Evolutionary conservation across 306 rosid species (phyloP), one percentile per base, ranked within the genome.

Genomic region (Pyrus bretschneideri): DNA sequence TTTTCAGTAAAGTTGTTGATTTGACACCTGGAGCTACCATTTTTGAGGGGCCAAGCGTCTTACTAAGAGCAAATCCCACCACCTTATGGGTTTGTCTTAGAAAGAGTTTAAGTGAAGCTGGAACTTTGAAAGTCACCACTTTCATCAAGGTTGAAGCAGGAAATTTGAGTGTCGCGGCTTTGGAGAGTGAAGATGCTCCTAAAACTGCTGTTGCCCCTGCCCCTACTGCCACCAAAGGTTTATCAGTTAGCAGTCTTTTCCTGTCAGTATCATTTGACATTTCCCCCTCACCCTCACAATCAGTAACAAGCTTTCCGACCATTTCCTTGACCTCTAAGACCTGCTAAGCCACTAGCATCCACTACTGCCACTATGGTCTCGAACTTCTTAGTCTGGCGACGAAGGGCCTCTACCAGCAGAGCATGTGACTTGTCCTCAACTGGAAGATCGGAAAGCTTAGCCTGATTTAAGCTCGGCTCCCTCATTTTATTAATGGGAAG

Each of bases 141-240:
- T 74, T 74, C 70, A 62, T 19, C 64, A 74, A 15, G n/a, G 78
- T 45, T 4, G 78, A 74, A 45, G 61, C 70, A 29, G 78, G 70
- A 62, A 63, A 21, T 62, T 62, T 29, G 40, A 62, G 67, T 27
- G 67, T 62, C 5, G 30, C 85, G 29, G 68, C 89, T 76, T 93
- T 93, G 51, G 94, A 90, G 74, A 93, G 82, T 25, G 91, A 93
- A 27, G 97, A 86, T 79, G 83, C 96, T 67, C 97, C 96, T 55
- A 93, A 75, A 76, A 89, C 87, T 58, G 89, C 93, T 5, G 96
- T 90, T 42, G 93, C 96, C 55, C 96, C 97, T 3, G 97, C 96
- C 74, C 96, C 93, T 12, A 90, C 89, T 72, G 93, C 97, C 78
- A 93, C 87, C 80, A 89, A 59, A 61, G 96, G 91, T 58, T 85